Percentiles rank a stretch among this genome's conserved stretches.
These are phyloP conservation scores for Fusarium armeniacum DNA, from an alignment of 2,329 filamentous ascomycete species.

Conservation along the genomic window DNA sequence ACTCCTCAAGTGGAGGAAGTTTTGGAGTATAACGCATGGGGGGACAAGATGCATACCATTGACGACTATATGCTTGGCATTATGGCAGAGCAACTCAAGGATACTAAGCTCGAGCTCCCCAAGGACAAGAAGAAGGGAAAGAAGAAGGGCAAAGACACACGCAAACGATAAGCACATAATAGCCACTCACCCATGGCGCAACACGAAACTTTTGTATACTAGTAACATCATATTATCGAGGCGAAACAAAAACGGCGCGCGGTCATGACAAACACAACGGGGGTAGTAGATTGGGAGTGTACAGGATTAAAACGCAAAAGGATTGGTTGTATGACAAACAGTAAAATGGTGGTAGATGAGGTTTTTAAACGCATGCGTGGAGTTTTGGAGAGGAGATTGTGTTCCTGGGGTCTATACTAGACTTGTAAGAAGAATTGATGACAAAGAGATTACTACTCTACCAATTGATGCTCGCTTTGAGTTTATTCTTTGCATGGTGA, in stretches of 20 bases:
- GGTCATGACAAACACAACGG: constrained; percentile 22
- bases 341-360: constrained; percentile 19
- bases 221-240: constrained; percentile 19
- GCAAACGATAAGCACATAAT: constrained; percentile 59
- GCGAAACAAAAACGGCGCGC: constrained; percentile 24
- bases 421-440: constrained; percentile 36
- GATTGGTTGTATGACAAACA: constrained; percentile 20
- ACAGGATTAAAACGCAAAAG: constrained; percentile 16
- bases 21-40: constrained; percentile 71
- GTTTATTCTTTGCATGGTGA: too few species aligned
- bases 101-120: constrained; percentile 72
- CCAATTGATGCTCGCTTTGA: background rate
- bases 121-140: constrained; percentile 75
- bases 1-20: constrained; percentile 55
- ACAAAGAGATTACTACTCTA: constrained; percentile 12
- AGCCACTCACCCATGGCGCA: constrained; percentile 12
- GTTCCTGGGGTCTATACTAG: constrained; percentile 20
- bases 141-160: constrained; percentile 70
- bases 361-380: constrained; percentile 18
- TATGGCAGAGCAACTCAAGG: constrained; percentile 73
- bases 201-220: constrained; percentile 32
- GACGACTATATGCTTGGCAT: constrained; percentile 82
- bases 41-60: constrained; percentile 70
- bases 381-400: constrained; percentile 27
- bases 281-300: constrained; percentile 32